Base-by-base conservation (phyloP, 2,329 filamentous ascomycete species). In the Beauveria bassiana region DNA sequence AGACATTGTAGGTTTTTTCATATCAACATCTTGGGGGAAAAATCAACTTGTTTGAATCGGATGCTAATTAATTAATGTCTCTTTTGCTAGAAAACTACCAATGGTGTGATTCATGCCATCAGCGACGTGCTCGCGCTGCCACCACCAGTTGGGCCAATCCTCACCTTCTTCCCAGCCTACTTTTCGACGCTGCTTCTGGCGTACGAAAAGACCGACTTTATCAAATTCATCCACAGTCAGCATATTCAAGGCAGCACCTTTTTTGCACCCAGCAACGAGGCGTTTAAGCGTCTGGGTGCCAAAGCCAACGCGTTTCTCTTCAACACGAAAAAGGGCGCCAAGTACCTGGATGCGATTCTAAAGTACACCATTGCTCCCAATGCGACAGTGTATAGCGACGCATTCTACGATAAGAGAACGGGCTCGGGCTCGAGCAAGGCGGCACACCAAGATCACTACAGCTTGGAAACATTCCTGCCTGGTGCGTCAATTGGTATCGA, bases 251-350 rank as follows among this genome's bases (percentile, higher is more conserved):
- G 91, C 42, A 85, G 86, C 45, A 96, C 92, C 3, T 71, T 95
- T 64, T 96, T 96, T 68, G 89, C 89, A 0, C 92, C 93, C 0
- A 85, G 82, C 51, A 96, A 97, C 79, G 76, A 75, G 5, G 93
- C 92, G n/a, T 96, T 93, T 77, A 71, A 81, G 68, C 84, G 84
- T 66, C 86, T 97, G 1, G 91, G 91, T 0, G 81, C 84, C 1
- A 79, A 73, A 61, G 84, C 88, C 68, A 96, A 93, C 70, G 89
- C 86, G 24, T 97, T 96, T 80, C 79, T 97, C 4, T 97, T 97
- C 81, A 83, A 82, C 73, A 90, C 88, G 62, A 78, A 83, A 31
- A 82, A 80, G 58, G 93, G 93, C 1, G 78, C 82, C 65, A 87
- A 87, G 72, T 96, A 91, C 71, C 82, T 97, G 20, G 85, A 83